phyloP scores from a whole-genome alignment of 495 filamentous ascomycete genomes.

The Xylaria flabelliformis region DNA sequence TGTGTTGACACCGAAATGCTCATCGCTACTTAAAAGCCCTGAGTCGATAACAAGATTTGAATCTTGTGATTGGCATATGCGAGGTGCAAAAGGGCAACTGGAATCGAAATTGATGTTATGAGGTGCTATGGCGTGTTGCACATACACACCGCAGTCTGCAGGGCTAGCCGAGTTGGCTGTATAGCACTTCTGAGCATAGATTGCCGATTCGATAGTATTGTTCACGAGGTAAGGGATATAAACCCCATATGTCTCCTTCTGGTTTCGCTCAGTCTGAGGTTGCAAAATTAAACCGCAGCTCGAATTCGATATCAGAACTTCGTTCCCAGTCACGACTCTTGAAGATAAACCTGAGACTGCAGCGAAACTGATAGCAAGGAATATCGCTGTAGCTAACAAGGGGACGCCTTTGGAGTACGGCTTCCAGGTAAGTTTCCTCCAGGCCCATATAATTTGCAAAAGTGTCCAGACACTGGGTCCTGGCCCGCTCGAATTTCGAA shows the following conservation, averaged over 20 bases:
- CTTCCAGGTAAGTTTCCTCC: neutral
- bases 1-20: neutral
- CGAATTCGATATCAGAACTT: neutral
- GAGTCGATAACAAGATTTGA: neutral
- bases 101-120: neutral
- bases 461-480: neutral
- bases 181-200: conserved; percentile 9
- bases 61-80: neutral
- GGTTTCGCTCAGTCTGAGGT: neutral
- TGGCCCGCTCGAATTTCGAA: neutral
- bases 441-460: neutral
- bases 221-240: neutral
- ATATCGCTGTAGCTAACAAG: neutral
- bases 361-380: neutral
- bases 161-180: neutral
- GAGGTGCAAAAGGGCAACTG: neutral
- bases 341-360: neutral
- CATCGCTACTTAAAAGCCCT: neutral
- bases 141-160: neutral
- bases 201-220: neutral
- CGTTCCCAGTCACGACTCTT: neutral
- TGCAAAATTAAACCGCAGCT: neutral
- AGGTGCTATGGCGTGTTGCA: neutral
- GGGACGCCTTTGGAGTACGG: neutral
- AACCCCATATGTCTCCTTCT: neutral